Conservation (phyloP, 352 stramenopile genomes). For the Phytophthora macrochlamydospora region DNA sequence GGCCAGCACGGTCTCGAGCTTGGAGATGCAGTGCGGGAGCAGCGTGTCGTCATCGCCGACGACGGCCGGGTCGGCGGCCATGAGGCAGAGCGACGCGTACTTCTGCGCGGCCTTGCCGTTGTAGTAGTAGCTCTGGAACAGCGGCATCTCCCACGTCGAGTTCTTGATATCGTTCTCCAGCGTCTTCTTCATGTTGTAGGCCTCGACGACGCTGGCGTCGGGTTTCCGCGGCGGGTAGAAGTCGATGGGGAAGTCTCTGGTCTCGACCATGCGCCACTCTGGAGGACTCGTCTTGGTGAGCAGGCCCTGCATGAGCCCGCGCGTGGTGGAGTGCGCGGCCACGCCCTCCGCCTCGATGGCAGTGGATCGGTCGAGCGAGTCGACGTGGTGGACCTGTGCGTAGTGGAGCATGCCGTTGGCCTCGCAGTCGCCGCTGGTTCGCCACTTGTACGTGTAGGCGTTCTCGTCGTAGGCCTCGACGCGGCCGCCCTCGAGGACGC, state of each 20-base stretch:
- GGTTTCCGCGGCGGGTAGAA: slow-evolving; percentile 41
- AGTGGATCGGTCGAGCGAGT: slow-evolving; percentile 46
- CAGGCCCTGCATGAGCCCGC: slow-evolving; percentile 42
- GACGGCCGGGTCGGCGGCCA: slow-evolving; percentile 28
- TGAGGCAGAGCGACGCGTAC: slow-evolving; percentile 41
- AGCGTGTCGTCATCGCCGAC: slow-evolving; percentile 10
- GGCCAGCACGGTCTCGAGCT: slow-evolving; percentile 23
- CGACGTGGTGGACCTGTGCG: slow-evolving; percentile 40
- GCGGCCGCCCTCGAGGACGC: slow-evolving; percentile 40
- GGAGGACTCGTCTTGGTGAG: slow-evolving; percentile 27
- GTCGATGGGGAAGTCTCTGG: slow-evolving; percentile 20
- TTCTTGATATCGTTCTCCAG: slow-evolving; percentile 27
- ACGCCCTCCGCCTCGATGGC: slow-evolving; percentile 21
- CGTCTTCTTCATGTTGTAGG: slow-evolving; percentile 23
- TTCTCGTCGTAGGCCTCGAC: slow-evolving; percentile 35
- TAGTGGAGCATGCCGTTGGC: slow-evolving; percentile 51
- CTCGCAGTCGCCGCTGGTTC: slow-evolving; percentile 44
- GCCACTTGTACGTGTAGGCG: slow-evolving; percentile 50
- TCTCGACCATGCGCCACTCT: slow-evolving; percentile 42
- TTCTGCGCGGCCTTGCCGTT: slow-evolving; percentile 44
- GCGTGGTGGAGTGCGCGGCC: slow-evolving; percentile 36
- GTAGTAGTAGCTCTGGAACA: slow-evolving; percentile 38
- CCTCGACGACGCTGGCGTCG: slow-evolving; percentile 6
- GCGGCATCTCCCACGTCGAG: background rate
- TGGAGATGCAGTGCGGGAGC: slow-evolving; percentile 18